Conservation (phyloP, 1,284 basidiomycete species). For the Mycena citricolor region DNA sequence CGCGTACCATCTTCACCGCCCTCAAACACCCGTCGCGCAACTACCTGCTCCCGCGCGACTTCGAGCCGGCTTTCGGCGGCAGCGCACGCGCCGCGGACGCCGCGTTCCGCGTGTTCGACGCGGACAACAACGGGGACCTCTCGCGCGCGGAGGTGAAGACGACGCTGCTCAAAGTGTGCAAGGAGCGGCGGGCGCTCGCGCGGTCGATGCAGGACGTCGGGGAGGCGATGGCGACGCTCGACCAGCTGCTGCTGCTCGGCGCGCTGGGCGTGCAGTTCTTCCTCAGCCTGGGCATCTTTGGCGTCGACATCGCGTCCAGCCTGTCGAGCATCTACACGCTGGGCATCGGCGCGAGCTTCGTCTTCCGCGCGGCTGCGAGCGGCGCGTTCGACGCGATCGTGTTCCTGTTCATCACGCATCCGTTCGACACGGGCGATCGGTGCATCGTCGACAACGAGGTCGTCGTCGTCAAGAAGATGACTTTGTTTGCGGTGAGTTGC, state of each 20-base stretch:
- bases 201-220: slow-evolving; percentile 74
- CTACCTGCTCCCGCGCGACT: slow-evolving; percentile 69
- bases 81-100: slow-evolving; percentile 56
- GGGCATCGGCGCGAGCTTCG: slow-evolving; percentile 70
- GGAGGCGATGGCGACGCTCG: slow-evolving; percentile 59
- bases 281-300: slow-evolving; percentile 69
- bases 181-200: slow-evolving; percentile 68
- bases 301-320: slow-evolving; percentile 58
- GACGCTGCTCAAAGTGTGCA: slow-evolving; percentile 70
- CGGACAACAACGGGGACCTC: slow-evolving; percentile 77
- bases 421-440: slow-evolving; percentile 69
- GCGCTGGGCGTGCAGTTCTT: slow-evolving; percentile 68
- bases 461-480: slow-evolving; percentile 75
- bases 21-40: slow-evolving; percentile 55
- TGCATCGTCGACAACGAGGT: slow-evolving; percentile 73
- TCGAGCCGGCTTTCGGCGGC: slow-evolving; percentile 67
- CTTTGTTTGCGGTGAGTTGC: slow-evolving; percentile 58
- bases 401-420: slow-evolving; percentile 75
- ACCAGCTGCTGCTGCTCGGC: slow-evolving; percentile 61
- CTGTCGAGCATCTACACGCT: slow-evolving; percentile 70
- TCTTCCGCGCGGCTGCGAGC: slow-evolving; percentile 72
- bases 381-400: slow-evolving; percentile 75
- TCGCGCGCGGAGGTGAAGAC: slow-evolving; percentile 77
- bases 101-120: slow-evolving; percentile 77
- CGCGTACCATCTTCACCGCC: slow-evolving; percentile 64